Base-by-base conservation (phyloP, 1,284 basidiomycete genomes). In the Coniferiporia sulphurascens region DNA sequence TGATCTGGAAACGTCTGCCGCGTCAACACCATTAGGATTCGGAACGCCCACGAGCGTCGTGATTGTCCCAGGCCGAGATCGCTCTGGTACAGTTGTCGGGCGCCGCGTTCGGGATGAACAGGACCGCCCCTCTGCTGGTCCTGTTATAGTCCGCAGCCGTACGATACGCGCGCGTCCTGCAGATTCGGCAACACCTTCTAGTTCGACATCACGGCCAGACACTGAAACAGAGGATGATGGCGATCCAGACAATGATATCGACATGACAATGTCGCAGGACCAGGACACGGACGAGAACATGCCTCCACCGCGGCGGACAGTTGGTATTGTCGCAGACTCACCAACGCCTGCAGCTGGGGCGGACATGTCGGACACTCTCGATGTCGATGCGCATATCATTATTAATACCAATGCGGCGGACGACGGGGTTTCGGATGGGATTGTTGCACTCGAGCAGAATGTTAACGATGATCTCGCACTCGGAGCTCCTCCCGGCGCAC, bases 401-500 rank as follows among this genome's bases (percentile, higher is more conserved):
- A 87, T 88, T 70, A 84, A 82, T 27, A 59, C 62, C 76, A 80
- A 62, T 34, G 56, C 43, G 19, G 52, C 49, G 15, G 60, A 62
- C 27, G 80, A 77, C 22, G 78, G 79, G 1, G 85, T 87, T 8
- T 85, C 85, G 58, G 86, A 87, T 61, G 87, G 84, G 0, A 84
- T 91, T 49, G 87, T 87, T 9, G 82, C 80, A 7, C 72, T 89
- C 41, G 86, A 86, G 54, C 78, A 79, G 48, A 83, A 62, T 17
- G 61, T 62, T 4, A 71, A 91, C 66, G 89, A 91, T 62, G 89
- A 91, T 69, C 86, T 91, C 64, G 89, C 89, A 9, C 91, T 91
- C 88, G 89, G 89, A 56, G 89, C 89, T 0, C 89, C 89, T 8
- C 89, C 89, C 8, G 89, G 89, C 41, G 89, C 89, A 1, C 89